phyloP scores from a whole-genome alignment of 2,329 filamentous ascomycete genomes.

The Diaporthe ilicicola region DNA sequence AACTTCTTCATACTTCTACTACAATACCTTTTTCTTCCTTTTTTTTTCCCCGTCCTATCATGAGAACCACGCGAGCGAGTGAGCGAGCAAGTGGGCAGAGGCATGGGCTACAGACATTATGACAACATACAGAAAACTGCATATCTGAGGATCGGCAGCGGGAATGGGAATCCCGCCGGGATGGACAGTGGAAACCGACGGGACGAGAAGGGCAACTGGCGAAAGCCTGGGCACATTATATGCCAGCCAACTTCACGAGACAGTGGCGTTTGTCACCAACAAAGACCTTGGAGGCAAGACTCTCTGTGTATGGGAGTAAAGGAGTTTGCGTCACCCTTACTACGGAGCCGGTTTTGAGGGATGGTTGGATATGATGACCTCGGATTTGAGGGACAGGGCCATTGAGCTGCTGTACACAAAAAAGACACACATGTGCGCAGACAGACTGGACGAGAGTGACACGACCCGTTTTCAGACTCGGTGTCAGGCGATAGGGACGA shows the following conservation, averaged over 20 bases:
- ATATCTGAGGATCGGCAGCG: slow-evolving; percentile 2
- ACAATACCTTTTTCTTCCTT: background rate
- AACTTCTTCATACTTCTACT: slow-evolving; percentile 26
- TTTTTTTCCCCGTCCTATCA: background rate
- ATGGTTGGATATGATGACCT: background rate
- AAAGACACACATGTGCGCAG: too few relatives aligned
- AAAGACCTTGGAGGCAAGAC: background rate
- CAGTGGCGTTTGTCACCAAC: background rate
- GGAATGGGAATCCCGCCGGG: background rate
- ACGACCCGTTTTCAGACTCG: slow-evolving; percentile 8
- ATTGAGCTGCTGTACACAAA: background rate
- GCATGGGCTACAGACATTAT: slow-evolving; percentile 17
- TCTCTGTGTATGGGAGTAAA: background rate
- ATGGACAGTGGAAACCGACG: background rate
- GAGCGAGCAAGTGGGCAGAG: slow-evolving; percentile 7
- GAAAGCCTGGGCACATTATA: background rate
- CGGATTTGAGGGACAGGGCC: background rate
- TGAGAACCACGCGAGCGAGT: background rate
- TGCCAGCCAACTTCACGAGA: background rate
- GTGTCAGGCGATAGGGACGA: slow-evolving; percentile 14
- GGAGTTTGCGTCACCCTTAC: background rate
- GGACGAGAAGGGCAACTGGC: background rate
- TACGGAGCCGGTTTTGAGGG: background rate
- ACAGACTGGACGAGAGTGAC: background rate
- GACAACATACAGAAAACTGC: slow-evolving; percentile 9